Evolutionary conservation across 1,284 basidiomycete genomes (phyloP).

Genomic region (Boletellus deceptivus): DNA sequence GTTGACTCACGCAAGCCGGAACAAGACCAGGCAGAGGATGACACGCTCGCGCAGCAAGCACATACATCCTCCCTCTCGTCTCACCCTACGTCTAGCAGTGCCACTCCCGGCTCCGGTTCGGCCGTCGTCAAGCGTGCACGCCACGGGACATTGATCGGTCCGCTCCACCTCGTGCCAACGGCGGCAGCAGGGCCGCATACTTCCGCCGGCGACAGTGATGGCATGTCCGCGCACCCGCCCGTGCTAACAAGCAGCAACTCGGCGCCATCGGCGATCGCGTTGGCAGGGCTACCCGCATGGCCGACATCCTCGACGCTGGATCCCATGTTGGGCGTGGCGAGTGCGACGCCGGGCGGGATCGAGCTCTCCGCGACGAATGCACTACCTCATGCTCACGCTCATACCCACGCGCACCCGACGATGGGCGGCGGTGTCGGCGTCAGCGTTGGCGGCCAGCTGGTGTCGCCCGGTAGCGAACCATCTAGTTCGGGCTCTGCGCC

Average conservation of each 20-base stretch:
- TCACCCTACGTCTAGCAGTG: conserved; percentile 8
- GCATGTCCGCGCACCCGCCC: conserved; percentile 21
- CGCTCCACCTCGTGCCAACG: conserved; percentile 17
- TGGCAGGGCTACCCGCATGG: conserved; percentile 34
- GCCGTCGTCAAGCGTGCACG: conserved; percentile 26
- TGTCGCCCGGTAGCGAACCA: conserved; percentile 29
- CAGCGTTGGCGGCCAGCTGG: conserved; percentile 22
- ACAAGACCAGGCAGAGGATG: conserved; percentile 28
- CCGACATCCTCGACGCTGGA: conserved; percentile 29
- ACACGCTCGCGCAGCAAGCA: conserved; percentile 15
- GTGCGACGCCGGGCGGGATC: conserved; percentile 32
- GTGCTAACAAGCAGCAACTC: conserved; percentile 14
- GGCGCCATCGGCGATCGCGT: conserved; percentile 18
- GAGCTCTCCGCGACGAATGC: conserved; percentile 23
- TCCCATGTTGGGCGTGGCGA: conserved; percentile 34
- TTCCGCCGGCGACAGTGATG: conserved; percentile 16
- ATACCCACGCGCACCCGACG: conserved; percentile 14
- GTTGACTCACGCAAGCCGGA: conserved; percentile 25
- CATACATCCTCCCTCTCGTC: conserved; percentile 9
- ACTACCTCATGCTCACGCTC: conserved; percentile 13
- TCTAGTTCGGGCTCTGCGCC: conserved; percentile 19
- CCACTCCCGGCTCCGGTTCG: neutral
- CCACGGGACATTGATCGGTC: conserved; percentile 27
- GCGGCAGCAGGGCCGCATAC: conserved; percentile 11
- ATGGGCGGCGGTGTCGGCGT: conserved; percentile 9